Evolutionary conservation across 1,284 basidiomycete genomes (phyloP).

Genomic region (Cryptococcus sp.): DNA sequence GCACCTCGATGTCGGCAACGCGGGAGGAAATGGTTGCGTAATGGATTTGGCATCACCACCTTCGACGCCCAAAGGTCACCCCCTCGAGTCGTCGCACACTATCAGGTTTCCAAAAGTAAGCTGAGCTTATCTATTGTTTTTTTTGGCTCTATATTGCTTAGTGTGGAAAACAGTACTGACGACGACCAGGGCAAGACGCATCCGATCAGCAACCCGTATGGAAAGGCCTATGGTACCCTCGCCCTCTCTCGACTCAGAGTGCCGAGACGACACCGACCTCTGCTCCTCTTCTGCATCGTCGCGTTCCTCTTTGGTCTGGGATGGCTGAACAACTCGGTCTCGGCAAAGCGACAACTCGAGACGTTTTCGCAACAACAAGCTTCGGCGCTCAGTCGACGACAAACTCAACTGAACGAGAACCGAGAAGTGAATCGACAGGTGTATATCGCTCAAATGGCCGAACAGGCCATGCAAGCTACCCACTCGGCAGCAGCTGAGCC

Average conservation of each 20-base stretch:
- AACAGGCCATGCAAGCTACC: slow-evolving; percentile 2
- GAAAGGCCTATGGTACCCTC: slow-evolving; percentile 8
- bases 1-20: slow-evolving; percentile 7
- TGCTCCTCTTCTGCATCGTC: slow-evolving; percentile 20
- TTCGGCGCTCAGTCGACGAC: slow-evolving; percentile 9
- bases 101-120: neutral
- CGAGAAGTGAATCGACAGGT: neutral
- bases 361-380: slow-evolving; percentile 3
- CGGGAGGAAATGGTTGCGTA: neutral
- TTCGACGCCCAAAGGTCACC: slow-evolving; percentile 30
- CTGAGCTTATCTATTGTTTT: neutral
- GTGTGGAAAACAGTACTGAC: neutral
- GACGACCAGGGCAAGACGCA: slow-evolving; percentile 7
- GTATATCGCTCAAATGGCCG: neutral
- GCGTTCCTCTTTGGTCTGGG: slow-evolving; percentile 18
- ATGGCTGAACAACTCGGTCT: slow-evolving; percentile 14
- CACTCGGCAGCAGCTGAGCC: slow-evolving; percentile 3
- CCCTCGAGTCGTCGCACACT: slow-evolving; percentile 6
- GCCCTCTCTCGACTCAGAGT: slow-evolving; percentile 26
- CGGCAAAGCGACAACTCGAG: slow-evolving; percentile 7
- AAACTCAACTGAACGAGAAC: slow-evolving; percentile 2
- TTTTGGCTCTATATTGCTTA: slow-evolving; percentile 4
- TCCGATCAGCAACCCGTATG: slow-evolving; percentile 22
- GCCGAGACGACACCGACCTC: slow-evolving; percentile 30
- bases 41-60: slow-evolving; percentile 8